Evolutionary conservation across 345 rosid genomes (phyloP).

Genomic region (Laguncularia racemosa): DNA sequence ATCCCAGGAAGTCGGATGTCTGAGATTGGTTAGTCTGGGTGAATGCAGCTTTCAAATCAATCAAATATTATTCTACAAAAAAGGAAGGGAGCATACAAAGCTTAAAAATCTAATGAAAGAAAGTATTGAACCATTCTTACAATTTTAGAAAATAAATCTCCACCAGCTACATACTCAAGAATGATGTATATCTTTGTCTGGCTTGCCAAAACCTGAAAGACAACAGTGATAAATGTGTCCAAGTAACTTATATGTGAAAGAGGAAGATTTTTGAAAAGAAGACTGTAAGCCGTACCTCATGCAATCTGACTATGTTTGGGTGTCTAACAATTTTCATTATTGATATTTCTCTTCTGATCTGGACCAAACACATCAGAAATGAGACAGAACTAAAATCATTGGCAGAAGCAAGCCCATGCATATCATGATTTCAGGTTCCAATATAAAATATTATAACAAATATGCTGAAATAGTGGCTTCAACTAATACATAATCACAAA

Average conservation of each 20-base stretch:
- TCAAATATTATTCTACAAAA: not conserved
- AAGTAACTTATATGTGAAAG: not conserved
- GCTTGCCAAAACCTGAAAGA: constrained; percentile 68
- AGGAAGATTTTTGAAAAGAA: not conserved
- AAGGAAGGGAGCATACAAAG: constrained; percentile 1
- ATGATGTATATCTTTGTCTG: constrained; percentile 71
- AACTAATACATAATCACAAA: too few relatives aligned
- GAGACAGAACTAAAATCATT: constrained; percentile 1
- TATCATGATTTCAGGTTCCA: not conserved
- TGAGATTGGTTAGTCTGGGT: too few relatives aligned
- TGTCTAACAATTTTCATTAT: constrained; percentile 91
- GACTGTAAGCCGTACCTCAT: constrained; percentile 43
- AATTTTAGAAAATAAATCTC: constrained; percentile 78
- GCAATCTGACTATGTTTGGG: constrained; percentile 71
- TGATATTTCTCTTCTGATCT: constrained; percentile 89
- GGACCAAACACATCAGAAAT: constrained; percentile 6
- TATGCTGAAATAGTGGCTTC: too few relatives aligned
- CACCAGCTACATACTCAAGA: constrained; percentile 88
- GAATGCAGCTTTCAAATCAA: not conserved
- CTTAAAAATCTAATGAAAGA: not conserved
- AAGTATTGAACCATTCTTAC: constrained; percentile 32
- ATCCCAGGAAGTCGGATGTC: not conserved
- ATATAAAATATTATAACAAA: too few relatives aligned
- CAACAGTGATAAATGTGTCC: not conserved
- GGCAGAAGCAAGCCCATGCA: not conserved